Base-by-base conservation (phyloP, 116 monocot genomes). In the Dioscorea cayenensis region DNA sequence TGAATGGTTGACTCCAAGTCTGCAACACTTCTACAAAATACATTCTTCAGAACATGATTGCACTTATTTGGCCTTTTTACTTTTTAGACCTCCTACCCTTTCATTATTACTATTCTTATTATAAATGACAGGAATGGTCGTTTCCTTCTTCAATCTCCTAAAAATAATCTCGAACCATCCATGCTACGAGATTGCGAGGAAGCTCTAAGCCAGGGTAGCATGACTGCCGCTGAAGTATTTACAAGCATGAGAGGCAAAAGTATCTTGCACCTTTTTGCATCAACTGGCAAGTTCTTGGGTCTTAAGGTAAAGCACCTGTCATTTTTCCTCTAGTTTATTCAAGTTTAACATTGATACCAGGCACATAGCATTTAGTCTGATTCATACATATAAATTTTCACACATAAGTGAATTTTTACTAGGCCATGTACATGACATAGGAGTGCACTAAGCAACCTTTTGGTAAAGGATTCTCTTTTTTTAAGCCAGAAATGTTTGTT, bases 261-360 rank as follows among this genome's bases (percentile, higher is more conserved):
- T 85, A 87, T 99, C n/a, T 82, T 94, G 71, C 91, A 99, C 63
- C 83, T 94, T 67, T 94, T 94, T 84, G 91, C 94, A 65, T 91
- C 91, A 59, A 81, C 75, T 70, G 99, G 94, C 74, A 89, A 76
- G 63, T 94, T 87, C 78, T 74, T 94, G 58, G 94, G 99, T 18
- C 82, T 94, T 4, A 81, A 94, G 91, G 99, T 99, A 78, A 48
- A 4, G 14, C 60, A 62, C 49, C 66, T 61, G 29, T 65, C 32
- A 32, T 32, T 32, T 32, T 32, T 32, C 32, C 32, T 32, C 32
- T 32, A 32, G 32, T 73, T 63, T 48, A 37, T 36, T 4, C 63
- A 12, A 8, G 11, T 43, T 43, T 43, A 43, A 43, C 43, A 43
- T 43, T 43, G 32, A 32, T 32, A 32, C 32, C 32, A 32, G 32